A percentile compares a stretch with the other conserved stretches of the same genome.
Evolutionary conservation across 192 early-diverging fungal species (phyloP).

Genomic region (Coemansia sp.): DNA sequence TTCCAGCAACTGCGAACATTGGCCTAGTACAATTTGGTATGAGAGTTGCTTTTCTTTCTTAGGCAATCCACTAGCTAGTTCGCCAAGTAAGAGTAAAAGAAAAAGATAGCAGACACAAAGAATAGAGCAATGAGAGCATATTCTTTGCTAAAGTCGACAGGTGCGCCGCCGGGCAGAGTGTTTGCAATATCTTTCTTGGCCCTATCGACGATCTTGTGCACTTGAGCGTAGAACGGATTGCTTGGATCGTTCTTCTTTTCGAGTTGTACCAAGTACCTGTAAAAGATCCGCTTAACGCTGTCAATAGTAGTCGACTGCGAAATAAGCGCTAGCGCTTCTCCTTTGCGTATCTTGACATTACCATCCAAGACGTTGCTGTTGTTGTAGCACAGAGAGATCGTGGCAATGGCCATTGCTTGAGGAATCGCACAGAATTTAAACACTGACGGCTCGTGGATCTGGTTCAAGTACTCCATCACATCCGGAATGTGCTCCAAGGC

Average conservation of each 20-base stretch:
- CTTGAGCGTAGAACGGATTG: slow-evolving; percentile 67
- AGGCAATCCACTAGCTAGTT: not conserved
- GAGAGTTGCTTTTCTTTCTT: not conserved
- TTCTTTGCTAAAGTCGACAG: slow-evolving; percentile 49
- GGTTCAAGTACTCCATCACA: slow-evolving; percentile 82
- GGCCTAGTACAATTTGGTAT: no score
- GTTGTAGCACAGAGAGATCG: slow-evolving; percentile 83
- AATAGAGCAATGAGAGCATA: slow-evolving; percentile 39
- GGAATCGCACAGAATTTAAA: slow-evolving; percentile 98
- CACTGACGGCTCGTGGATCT: slow-evolving; percentile 75
- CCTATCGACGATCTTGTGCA: slow-evolving; percentile 58
- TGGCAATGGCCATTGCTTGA: slow-evolving; percentile 99
- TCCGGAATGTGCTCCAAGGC: slow-evolving; percentile 83
- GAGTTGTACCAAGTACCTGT: slow-evolving; percentile 64
- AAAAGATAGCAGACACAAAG: slow-evolving; percentile 21
- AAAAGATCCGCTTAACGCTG: slow-evolving; percentile 65
- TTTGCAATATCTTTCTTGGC: slow-evolving; percentile 48
- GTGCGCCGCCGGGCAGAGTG: slow-evolving; percentile 46
- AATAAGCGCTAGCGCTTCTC: slow-evolving; percentile 75
- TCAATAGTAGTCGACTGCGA: slow-evolving; percentile 59
- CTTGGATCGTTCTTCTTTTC: slow-evolving; percentile 62
- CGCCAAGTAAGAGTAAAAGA: slow-evolving; percentile 37
- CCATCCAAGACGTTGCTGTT: slow-evolving; percentile 77
- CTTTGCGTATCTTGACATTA: slow-evolving; percentile 93
- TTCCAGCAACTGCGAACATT: no score